phyloP scores from a whole-genome alignment of 2,329 filamentous ascomycete genomes.

The Penicillium sp. region DNA sequence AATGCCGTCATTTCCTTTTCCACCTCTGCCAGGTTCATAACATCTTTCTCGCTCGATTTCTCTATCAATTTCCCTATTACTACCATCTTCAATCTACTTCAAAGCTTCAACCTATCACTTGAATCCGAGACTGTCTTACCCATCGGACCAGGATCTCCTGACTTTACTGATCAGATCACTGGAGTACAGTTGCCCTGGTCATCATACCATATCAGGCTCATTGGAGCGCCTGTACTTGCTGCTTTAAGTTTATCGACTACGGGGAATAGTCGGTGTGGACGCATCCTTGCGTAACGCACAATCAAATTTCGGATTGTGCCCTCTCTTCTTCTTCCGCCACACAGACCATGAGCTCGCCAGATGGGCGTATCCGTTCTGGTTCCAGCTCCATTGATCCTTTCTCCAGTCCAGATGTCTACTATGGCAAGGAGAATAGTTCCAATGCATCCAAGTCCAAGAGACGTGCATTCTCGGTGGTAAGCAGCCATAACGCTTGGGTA shows the following conservation, averaged over 20 bases:
- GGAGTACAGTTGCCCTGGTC: background rate
- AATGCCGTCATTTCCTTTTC: conserved; percentile 21
- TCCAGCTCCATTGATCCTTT: conserved; percentile 55
- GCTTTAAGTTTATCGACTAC: conserved; percentile 3
- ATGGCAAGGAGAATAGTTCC: conserved; percentile 52
- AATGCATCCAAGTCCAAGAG: conserved; percentile 47
- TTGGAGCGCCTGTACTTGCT: conserved; percentile 1
- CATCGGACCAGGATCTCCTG: background rate
- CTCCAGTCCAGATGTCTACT: conserved; percentile 59
- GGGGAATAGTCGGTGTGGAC: conserved; percentile 24
- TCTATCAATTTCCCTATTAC: background rate
- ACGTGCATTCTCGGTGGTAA: conserved; percentile 57
- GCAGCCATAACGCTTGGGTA: conserved; percentile 24
- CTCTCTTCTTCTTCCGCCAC: conserved; percentile 5
- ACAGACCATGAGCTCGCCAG: conserved; percentile 42
- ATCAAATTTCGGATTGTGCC: conserved; percentile 12
- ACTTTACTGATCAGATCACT: background rate
- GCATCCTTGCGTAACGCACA: conserved; percentile 19
- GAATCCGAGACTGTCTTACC: background rate
- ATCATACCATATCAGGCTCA: background rate
- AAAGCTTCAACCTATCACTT: background rate
- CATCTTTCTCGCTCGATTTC: background rate
- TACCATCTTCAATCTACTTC: background rate
- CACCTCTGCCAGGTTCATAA: conserved; percentile 4
- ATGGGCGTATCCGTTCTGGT: conserved; percentile 39